A percentile compares a stretch with the other conserved stretches of the same genome.
Evolutionary conservation across 176 grass and related monocot species (phyloP).

Genomic region (Cymbopogon citratus): DNA sequence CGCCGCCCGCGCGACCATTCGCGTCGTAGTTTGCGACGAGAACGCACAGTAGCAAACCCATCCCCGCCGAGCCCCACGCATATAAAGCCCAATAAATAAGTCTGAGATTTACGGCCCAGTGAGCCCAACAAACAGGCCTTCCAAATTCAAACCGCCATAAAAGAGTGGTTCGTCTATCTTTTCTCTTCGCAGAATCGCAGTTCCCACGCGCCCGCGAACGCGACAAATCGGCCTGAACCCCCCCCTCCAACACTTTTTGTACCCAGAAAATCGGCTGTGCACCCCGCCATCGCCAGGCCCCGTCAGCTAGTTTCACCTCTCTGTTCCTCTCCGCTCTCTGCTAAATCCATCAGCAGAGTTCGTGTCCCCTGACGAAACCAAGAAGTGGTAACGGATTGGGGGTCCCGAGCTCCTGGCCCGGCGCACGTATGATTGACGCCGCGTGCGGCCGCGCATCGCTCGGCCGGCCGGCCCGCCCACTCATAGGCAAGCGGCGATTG

Average conservation of each 20-base stretch:
- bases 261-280: too few relatives aligned
- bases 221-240: too few relatives aligned
- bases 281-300: too few relatives aligned
- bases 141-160: not conserved
- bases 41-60: too few relatives aligned
- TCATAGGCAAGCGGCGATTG: not conserved
- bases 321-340: not conserved
- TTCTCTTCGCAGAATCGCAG: not conserved
- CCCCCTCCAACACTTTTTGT: too few relatives aligned
- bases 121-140: not conserved
- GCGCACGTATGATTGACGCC: not conserved
- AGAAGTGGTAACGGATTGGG: not conserved
- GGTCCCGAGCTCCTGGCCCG: not conserved
- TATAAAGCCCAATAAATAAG: not conserved
- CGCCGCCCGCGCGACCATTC: too few relatives aligned
- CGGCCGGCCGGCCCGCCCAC: too few relatives aligned
- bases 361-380: not conserved
- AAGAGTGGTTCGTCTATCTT: not conserved
- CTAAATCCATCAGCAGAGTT: not conserved
- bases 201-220: not conserved
- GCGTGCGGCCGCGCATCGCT: not conserved
- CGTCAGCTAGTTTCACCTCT: too few relatives aligned
- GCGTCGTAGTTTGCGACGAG: too few relatives aligned
- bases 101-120: not conserved
- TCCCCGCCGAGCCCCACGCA: too few relatives aligned